These are phyloP conservation scores for Crepidotus variabilis DNA, from an alignment of 768 basidiomycete genomes.

Conservation along the genomic window DNA sequence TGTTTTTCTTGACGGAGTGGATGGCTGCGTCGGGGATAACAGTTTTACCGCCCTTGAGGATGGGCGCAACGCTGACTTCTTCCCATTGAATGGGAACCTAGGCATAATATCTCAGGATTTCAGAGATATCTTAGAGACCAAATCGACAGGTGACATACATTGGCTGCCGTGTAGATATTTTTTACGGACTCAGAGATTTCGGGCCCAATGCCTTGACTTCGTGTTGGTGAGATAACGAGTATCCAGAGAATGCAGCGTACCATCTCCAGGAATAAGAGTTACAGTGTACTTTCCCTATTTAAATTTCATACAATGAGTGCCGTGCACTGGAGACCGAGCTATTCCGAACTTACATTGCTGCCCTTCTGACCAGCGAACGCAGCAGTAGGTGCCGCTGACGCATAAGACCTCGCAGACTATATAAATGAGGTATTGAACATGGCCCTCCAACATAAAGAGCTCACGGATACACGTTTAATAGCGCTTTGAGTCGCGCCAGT, in stretches of 20 bases:
- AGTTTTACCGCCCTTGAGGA: constrained; percentile 93
- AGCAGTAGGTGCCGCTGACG: constrained; percentile 80
- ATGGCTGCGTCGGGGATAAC: constrained; percentile 94
- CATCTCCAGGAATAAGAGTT: constrained; percentile 95
- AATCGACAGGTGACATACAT: constrained; percentile 39
- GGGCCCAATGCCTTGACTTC: constrained; percentile 83
- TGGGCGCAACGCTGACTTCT: constrained; percentile 94
- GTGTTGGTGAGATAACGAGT: constrained; percentile 10
- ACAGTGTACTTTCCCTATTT: constrained; percentile 94
- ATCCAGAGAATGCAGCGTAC: constrained; percentile 37
- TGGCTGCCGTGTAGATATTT: constrained; percentile 85
- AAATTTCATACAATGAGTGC: background rate
- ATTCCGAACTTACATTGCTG: constrained; percentile 58
- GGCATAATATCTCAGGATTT: constrained; percentile 3
- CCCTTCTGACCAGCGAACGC: constrained; percentile 90
- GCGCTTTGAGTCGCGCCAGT: constrained; percentile 52
- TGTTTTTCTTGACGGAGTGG: constrained; percentile 91
- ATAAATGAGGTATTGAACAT: background rate
- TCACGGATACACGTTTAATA: constrained; percentile 45
- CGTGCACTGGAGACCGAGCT: too few species aligned
- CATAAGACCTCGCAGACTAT: constrained; percentile 60
- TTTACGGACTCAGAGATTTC: constrained; percentile 98
- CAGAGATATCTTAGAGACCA: background rate
- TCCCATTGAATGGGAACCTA: constrained; percentile 99
- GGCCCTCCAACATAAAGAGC: constrained; percentile 11